Conservation (phyloP, 371 early-diverging fungal species). For the Rhizopus stolonifer region DNA sequence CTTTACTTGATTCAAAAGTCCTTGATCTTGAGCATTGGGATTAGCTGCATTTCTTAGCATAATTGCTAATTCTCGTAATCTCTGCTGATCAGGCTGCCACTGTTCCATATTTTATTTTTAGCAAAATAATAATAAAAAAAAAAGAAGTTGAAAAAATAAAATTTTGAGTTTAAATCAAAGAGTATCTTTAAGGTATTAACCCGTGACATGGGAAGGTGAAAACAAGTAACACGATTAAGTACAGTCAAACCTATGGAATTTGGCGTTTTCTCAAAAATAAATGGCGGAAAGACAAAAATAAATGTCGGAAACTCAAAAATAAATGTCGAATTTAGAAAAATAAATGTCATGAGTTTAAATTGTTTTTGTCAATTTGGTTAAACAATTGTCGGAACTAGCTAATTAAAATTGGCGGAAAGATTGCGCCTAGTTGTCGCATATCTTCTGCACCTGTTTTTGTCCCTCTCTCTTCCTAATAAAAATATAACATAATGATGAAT, state of each 20-base stretch:
- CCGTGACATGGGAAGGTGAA: not conserved
- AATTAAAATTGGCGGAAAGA: conserved; percentile 5
- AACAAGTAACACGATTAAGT: conserved; percentile 1
- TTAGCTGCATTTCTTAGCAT: conserved; percentile 37
- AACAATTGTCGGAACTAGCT: conserved; percentile 2
- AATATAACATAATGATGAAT: not conserved
- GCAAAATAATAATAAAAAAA: conserved; percentile 5
- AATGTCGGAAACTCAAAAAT: no score
- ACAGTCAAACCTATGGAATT: no score
- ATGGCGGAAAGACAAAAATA: no score
- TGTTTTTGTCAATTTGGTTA: no score
- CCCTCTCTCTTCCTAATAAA: conserved; percentile 9
- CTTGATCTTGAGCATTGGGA: conserved; percentile 35
- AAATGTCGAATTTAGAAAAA: no score
- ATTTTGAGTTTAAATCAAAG: conserved; percentile 1
- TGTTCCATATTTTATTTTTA: conserved; percentile 3
- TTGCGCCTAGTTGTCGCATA: no score
- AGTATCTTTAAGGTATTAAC: not conserved
- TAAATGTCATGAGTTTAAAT: no score
- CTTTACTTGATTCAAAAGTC: conserved; percentile 34
- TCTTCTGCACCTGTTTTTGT: no score
- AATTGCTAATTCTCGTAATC: conserved; percentile 32
- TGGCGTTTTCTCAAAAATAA: no score
- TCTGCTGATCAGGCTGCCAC: conserved; percentile 34
- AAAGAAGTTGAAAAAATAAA: conserved; percentile 22